These are phyloP conservation scores for Didymella pinodella DNA, from an alignment of 2,329 filamentous ascomycete species.

Conservation along the genomic window DNA sequence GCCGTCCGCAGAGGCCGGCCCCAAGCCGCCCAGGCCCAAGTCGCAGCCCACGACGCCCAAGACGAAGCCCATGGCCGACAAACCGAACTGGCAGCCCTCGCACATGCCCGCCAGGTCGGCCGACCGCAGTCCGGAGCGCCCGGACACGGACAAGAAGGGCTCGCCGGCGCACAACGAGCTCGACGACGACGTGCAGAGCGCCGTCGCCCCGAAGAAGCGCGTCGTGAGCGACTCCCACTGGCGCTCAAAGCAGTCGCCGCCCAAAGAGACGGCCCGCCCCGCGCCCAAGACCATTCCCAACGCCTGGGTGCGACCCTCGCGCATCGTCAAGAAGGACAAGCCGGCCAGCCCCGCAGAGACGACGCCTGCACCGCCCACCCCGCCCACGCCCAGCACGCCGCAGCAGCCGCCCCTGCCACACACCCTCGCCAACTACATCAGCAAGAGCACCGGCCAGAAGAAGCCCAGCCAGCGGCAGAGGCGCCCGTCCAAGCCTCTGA, in stretches of 20 bases:
- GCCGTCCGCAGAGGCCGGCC: conserved; percentile 12
- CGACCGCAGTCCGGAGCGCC: conserved; percentile 40
- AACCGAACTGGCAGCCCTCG: conserved; percentile 39
- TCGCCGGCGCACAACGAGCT: conserved; percentile 48
- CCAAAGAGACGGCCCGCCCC: conserved; percentile 43
- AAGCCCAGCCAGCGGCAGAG: conserved; percentile 32
- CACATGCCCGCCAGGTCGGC: conserved; percentile 36
- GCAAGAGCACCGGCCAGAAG: conserved; percentile 40
- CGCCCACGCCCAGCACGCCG: conserved; percentile 23
- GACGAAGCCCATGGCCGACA: conserved; percentile 35
- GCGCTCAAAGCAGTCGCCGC: conserved; percentile 63
- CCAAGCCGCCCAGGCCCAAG: conserved; percentile 15
- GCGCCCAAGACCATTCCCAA: conserved; percentile 48
- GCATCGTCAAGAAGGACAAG: conserved; percentile 35
- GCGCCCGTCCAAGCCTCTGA: conserved; percentile 41
- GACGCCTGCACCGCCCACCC: conserved; percentile 6
- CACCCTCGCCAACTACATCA: conserved; percentile 38
- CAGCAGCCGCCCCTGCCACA: conserved; percentile 29
- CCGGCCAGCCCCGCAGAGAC: conserved; percentile 9
- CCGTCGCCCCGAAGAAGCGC: conserved; percentile 81
- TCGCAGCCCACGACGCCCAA: conserved; percentile 38
- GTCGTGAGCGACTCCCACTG: conserved; percentile 95
- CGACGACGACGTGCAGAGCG: conserved; percentile 57
- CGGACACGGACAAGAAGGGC: conserved; percentile 44
- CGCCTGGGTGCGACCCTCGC: conserved; percentile 50